Percentiles rank a stretch among this genome's conserved stretches.
phyloP scores from a whole-genome alignment of 495 filamentous ascomycete species.

The Aspergillus steynii region DNA sequence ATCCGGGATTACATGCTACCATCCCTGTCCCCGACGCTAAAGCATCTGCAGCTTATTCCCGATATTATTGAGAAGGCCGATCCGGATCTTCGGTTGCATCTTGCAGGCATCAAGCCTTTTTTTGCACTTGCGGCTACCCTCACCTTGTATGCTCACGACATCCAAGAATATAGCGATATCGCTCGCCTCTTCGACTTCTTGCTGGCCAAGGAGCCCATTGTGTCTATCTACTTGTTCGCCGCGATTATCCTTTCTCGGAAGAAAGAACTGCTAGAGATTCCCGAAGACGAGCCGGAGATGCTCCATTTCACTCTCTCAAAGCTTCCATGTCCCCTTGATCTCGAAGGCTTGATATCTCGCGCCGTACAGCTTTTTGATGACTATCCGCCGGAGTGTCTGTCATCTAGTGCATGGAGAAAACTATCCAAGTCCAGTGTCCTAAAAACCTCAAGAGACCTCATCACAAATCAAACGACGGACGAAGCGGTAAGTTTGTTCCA shows the following conservation, averaged over 20 bases:
- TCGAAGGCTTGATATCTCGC: slow-evolving; percentile 71
- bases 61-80: slow-evolving; percentile 72
- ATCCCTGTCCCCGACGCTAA: slow-evolving; percentile 73
- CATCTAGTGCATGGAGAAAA: slow-evolving; percentile 60
- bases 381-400: slow-evolving; percentile 73
- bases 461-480: slow-evolving; percentile 48
- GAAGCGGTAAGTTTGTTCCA: slow-evolving; percentile 67
- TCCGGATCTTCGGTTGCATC: slow-evolving; percentile 64
- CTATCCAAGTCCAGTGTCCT: slow-evolving; percentile 78
- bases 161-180: slow-evolving; percentile 84
- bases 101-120: slow-evolving; percentile 78
- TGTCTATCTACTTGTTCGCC: slow-evolving; percentile 88
- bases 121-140: slow-evolving; percentile 89
- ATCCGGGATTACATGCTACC: slow-evolving; percentile 99
- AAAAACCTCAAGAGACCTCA: slow-evolving; percentile 67
- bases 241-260: slow-evolving; percentile 79
- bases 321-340: slow-evolving; percentile 77
- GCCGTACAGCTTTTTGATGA: slow-evolving; percentile 61
- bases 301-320: slow-evolving; percentile 86
- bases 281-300: slow-evolving; percentile 88
- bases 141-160: slow-evolving; percentile 94
- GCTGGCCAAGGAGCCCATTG: slow-evolving; percentile 78
- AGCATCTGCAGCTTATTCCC: slow-evolving; percentile 82
- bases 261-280: slow-evolving; percentile 78
- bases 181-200: slow-evolving; percentile 89